A percentile compares a stretch with the other conserved stretches of the same genome.
phyloP scores from a whole-genome alignment of 2,329 filamentous ascomycete species.

The Phaeosphaeria sp. region DNA sequence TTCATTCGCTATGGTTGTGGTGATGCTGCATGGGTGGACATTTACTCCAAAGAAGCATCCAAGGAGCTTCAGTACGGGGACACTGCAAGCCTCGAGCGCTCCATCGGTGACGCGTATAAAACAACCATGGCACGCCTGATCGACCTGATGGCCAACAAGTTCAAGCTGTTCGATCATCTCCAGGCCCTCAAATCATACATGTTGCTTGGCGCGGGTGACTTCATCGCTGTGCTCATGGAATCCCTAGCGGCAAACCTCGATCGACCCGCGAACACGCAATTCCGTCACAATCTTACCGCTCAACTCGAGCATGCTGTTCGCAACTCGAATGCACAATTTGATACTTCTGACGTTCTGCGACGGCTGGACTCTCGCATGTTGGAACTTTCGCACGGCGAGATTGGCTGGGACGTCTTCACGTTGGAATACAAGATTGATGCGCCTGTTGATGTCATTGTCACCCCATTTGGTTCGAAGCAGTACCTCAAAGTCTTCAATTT shows the following conservation, averaged over 20 bases:
- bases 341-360: slow-evolving; percentile 87
- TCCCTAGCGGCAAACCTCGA: slow-evolving; percentile 92
- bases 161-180: slow-evolving; percentile 91
- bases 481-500: slow-evolving; percentile 99
- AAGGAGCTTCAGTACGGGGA: slow-evolving; percentile 93
- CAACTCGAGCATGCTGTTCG: slow-evolving; percentile 97
- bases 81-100: slow-evolving; percentile 86
- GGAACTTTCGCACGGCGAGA: slow-evolving; percentile 93
- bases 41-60: slow-evolving; percentile 90
- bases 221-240: slow-evolving; percentile 96
- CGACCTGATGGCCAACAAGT: slow-evolving; percentile 91
- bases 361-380: slow-evolving; percentile 97
- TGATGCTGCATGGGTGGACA: slow-evolving; percentile 93
- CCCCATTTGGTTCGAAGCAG: slow-evolving; percentile 91
- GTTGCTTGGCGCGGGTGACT: slow-evolving; percentile 92
- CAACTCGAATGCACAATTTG: slow-evolving; percentile 95
- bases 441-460: slow-evolving; percentile 95
- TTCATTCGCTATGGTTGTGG: slow-evolving; percentile 96
- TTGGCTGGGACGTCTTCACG: slow-evolving; percentile 99
- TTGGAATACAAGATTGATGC: slow-evolving; percentile 98
- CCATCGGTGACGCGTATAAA: slow-evolving; percentile 97
- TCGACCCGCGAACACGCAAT: slow-evolving; percentile 93
- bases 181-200: slow-evolving; percentile 93
- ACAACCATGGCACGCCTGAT: slow-evolving; percentile 96
- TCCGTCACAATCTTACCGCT: slow-evolving; percentile 95